Evolutionary conservation across 805 yeast genomes (phyloP).

Genomic region (Candida koratica): DNA sequence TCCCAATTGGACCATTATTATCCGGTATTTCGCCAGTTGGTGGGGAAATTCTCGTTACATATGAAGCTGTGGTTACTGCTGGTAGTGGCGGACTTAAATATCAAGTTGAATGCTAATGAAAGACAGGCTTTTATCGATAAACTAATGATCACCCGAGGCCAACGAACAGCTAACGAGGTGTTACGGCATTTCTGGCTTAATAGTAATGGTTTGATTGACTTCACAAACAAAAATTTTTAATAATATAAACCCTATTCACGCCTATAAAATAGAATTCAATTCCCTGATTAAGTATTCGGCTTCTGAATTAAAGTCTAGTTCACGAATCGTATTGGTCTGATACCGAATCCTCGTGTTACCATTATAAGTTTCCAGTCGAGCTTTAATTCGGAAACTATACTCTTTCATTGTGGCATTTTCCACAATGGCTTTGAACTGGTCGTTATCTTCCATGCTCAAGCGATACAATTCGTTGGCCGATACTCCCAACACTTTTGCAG

Average conservation of each 20-base stretch:
- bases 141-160: slow-evolving; percentile 61
- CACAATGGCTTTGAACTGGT: slow-evolving; percentile 43
- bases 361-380: slow-evolving; percentile 79
- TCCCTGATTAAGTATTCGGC: slow-evolving; percentile 51
- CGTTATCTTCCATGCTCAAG: slow-evolving; percentile 40
- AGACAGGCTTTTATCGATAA: slow-evolving; percentile 45
- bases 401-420: slow-evolving; percentile 59
- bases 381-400: slow-evolving; percentile 71
- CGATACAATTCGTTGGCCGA: slow-evolving; percentile 59
- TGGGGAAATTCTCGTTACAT: slow-evolving; percentile 45
- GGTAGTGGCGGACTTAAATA: slow-evolving; percentile 11
- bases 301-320: slow-evolving; percentile 56
- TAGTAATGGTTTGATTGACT: slow-evolving; percentile 52
- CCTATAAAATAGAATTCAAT: slow-evolving; percentile 28
- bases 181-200: slow-evolving; percentile 64
- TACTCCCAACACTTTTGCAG: slow-evolving; percentile 59
- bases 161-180: slow-evolving; percentile 54
- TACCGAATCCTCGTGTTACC: slow-evolving; percentile 75
- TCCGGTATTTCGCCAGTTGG: slow-evolving; percentile 46
- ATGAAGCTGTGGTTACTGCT: slow-evolving; percentile 44
- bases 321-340: slow-evolving; percentile 53
- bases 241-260: slow-evolving; percentile 6
- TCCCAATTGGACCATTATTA: slow-evolving; percentile 59
- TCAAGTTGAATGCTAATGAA: slow-evolving; percentile 29
- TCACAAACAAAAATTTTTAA: slow-evolving; percentile 9